Evolutionary conservation across 257 asterid species (phyloP), one percentile per base, ranked within the genome.

Genomic region (Henckelia pumila): DNA sequence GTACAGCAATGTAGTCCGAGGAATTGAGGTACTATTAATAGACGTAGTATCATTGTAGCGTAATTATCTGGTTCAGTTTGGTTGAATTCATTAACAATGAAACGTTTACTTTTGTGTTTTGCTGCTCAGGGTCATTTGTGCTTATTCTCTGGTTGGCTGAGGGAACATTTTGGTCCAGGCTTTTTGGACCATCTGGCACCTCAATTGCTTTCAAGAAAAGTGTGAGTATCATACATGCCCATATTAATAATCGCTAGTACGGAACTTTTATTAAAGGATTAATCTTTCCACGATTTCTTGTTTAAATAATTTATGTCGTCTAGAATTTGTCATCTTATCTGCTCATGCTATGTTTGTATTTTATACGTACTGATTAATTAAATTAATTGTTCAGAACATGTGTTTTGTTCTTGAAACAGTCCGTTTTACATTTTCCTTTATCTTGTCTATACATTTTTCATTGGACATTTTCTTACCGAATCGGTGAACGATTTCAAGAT

Each of bases 111-210:
- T 33, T 25, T 17, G 47, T 35, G 16, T 35, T 35, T 35, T 85
- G 77, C 67, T 81, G 68, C 59, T 30, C 84, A 92, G 98, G 82
- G 59, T 67, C 88, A 87, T 53, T 66, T 88, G 68, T 84, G 96
- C 89, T 84, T 94, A 59, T 94, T 91, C 79, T 91, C 96, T 81
- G 97, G 99, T 63, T 87, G 89, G 95, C 84, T 91, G 81, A 73
- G 75, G n/a, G 97, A 91, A 72, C 83, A 87, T 71, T 82, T 83
- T 67, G 99, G 97, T 61, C 99, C 97, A 55, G 87, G 95, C 64
- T 85, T 94, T 75, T 82, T 94, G 63, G 96, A 88, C 73, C 77
- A 78, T 68, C 74, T 94, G 66, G 97, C 97, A 63, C 96, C 96
- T 44, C 89, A 87, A 40, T 78, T 86, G 20, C 96, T 94, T 68